Base-by-base conservation (phyloP, 306 rosid species). In the Senna tora region DNA sequence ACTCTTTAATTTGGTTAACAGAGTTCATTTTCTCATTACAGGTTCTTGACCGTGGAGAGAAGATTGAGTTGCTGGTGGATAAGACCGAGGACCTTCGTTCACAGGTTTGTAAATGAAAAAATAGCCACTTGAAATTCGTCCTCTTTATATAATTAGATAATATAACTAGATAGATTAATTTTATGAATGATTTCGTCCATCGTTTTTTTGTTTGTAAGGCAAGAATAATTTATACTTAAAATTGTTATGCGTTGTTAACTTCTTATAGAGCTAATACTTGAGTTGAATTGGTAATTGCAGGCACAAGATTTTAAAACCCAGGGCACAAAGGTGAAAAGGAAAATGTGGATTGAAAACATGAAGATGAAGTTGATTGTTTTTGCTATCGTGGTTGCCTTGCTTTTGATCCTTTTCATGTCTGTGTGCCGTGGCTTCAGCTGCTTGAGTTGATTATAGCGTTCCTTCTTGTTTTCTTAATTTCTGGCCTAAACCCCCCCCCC, bases 1-100 rank as follows among this genome's bases (percentile, higher is more conserved):
- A 39, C 30, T 25, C 30, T 25, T 25, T n/a, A n/a, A n/a, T n/a
- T n/a, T 5, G 15, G 28, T 8, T 16, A 34, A 34, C 38, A 39
- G 12, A 14, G 54, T 64, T 49, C 4, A 7, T 57, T 71, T 72
- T 62, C 0, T 75, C 38, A n/a, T n/a, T n/a, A 62, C 82, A 94
- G 99, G 96, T 91, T 83, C 99, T 94, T 76, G 99, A 94, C 68
- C 97, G 99, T 7, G 99, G 99, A 65, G 97, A 89, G 79, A 94
- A 89, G 80, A 94, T 94, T 64, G 99, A 94, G 79, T 75, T 94
- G 80, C 77, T 94, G 73, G 99, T 91, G 51, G 97, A 91, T 59
- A 94, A 94, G 78, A 91, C 99, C 22, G 99, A 94, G 72, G 87
- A 85, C 68, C 99, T 94, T 71, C 99, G 97, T 52, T 94, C 99